Percentiles rank a stretch among this genome's conserved stretches.
These are phyloP conservation scores for Leccinum aurantiacum DNA, from an alignment of 768 basidiomycete species.

Conservation along the genomic window DNA sequence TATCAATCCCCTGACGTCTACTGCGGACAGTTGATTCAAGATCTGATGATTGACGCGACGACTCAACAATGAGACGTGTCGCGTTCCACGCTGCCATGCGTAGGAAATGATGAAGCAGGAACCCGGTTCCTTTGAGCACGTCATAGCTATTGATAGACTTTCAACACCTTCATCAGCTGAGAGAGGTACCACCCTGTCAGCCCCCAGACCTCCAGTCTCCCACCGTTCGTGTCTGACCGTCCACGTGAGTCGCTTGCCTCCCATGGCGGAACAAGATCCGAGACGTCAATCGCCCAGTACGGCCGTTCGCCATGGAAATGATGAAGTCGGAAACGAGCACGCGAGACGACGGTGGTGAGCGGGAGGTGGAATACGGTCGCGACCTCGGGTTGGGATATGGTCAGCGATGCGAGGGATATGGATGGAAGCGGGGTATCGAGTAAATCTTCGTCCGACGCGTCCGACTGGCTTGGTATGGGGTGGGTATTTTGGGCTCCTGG, in stretches of 20 bases:
- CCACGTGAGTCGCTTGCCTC: slow-evolving; percentile 33
- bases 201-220: slow-evolving; percentile 69
- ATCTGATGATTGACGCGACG: neutral
- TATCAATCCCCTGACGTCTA: slow-evolving; percentile 20
- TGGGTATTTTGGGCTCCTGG: neutral
- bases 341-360: slow-evolving; percentile 48
- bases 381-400: slow-evolving; percentile 62
- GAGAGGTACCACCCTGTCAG: slow-evolving; percentile 82
- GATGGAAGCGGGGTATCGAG: slow-evolving; percentile 56
- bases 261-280: slow-evolving; percentile 47
- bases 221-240: slow-evolving; percentile 42
- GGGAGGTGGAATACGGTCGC: slow-evolving; percentile 72
- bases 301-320: slow-evolving; percentile 53
- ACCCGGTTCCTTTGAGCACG: too few species aligned
- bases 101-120: too few species aligned
- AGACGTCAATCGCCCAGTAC: slow-evolving; percentile 69
- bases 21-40: neutral
- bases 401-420: slow-evolving; percentile 50
- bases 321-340: slow-evolving; percentile 46
- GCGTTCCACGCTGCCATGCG: slow-evolving; percentile 22
- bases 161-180: slow-evolving; percentile 55
- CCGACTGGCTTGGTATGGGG: neutral
- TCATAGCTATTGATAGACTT: slow-evolving; percentile 41
- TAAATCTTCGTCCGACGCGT: neutral
- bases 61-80: neutral